Base-by-base conservation (phyloP, 2,329 filamentous ascomycete genomes). In the Fusarium nanum region DNA sequence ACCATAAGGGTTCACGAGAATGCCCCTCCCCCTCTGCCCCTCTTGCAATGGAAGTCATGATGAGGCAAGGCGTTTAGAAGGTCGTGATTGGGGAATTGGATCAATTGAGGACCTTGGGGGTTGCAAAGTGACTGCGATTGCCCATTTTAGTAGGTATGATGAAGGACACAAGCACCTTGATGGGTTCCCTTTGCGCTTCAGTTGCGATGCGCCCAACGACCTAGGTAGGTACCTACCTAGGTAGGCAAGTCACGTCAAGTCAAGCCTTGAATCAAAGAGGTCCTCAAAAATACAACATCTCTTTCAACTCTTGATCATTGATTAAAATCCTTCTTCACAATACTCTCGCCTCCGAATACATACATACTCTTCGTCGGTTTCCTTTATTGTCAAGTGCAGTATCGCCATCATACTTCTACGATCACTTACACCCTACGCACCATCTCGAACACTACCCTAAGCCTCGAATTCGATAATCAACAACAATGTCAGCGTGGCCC, bases 401-500 rank as follows among this genome's bases (percentile, higher is more conserved):
- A 25, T 14, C 6, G 20, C 25, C 5, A 50, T 48, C n/a, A 7
- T 23, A 20, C 20, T 48, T 14, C 16, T 42, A 58, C 14, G 9
- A 48, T 23, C 30, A 45, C 61, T 66, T 49, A 46, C 14, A 66
- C 54, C 23, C 56, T 41, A 14, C 30, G 16, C 7, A 25, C 30
- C 18, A 32, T 27, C 12, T 25, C 9, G 18, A 42, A 25, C 13
- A 40, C 12, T 27, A 27, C 56, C 6, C 14, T 18, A 46, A 46
- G 11, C 34, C 12, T 30, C 23, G 34, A 54, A 41, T 32, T 44
- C 32, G 25, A 54, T 16, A 59, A 27, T 40, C 45, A 37, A n/a
- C 44, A 27, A 56, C 49, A 32, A 77, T 78, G 73, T 58, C 60
- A 18, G 74, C 72, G 25, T 65, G 63, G 23, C 67, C 73, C 18